Evolutionary conservation across 106 monocot species (phyloP).

Genomic region (Phalaenopsis equestris): DNA sequence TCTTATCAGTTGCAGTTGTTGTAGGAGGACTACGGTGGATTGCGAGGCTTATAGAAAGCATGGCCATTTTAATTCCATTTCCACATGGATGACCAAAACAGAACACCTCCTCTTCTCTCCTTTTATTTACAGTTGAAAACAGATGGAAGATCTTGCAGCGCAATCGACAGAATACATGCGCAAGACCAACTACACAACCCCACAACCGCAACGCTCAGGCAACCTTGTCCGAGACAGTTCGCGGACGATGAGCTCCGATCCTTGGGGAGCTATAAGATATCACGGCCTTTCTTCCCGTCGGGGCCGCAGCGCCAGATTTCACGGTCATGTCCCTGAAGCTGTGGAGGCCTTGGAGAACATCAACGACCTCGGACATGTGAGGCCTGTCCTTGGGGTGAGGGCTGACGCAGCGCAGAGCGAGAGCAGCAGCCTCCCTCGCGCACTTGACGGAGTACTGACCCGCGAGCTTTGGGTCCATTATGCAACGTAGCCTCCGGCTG

Average conservation of each 20-base stretch:
- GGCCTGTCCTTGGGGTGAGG: conserved; percentile 73
- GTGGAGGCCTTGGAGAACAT: conserved; percentile 39
- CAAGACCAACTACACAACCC: neutral
- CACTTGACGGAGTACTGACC: conserved; percentile 83
- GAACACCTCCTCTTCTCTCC: no score
- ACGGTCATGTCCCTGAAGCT: conserved; percentile 65
- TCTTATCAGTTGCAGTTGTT: no score
- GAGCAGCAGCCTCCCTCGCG: conserved; percentile 34
- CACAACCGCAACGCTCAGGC: neutral
- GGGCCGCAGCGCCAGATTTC: conserved; percentile 12
- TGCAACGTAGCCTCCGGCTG: conserved; percentile 47
- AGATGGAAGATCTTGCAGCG: neutral
- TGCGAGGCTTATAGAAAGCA: no score
- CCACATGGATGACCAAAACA: no score
- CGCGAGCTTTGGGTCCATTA: conserved; percentile 70
- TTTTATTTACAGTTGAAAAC: neutral
- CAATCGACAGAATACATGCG: neutral
- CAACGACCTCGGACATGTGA: conserved; percentile 51
- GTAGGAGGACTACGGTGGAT: no score
- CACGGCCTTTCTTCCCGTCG: conserved; percentile 25
- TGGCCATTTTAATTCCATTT: no score
- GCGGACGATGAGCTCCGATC: conserved; percentile 7
- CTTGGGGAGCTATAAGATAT: conserved; percentile 26
- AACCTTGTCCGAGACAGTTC: neutral
- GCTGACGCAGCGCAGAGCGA: conserved; percentile 65